Evolutionary conservation across 202 grass and related monocot species (phyloP).

Genomic region (Carex sylvatica): DNA sequence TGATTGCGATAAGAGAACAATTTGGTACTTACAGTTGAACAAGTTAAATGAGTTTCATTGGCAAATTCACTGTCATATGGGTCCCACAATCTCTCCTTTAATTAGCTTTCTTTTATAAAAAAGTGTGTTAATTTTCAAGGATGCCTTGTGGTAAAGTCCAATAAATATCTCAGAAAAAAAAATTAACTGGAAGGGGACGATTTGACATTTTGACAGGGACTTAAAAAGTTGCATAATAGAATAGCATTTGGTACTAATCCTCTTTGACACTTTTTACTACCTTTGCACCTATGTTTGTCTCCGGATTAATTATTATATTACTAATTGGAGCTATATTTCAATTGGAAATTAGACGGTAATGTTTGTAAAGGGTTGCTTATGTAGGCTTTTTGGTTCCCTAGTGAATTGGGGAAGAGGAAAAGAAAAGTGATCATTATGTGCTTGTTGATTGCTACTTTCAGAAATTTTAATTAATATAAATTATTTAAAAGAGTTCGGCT

Average conservation of each 20-base stretch:
- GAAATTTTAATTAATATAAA: too few species aligned
- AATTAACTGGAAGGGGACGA: background rate
- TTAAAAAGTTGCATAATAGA: background rate
- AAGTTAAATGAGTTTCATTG: too few species aligned
- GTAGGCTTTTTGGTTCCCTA: background rate
- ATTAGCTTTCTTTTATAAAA: background rate
- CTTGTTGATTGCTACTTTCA: background rate
- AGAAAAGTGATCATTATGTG: background rate
- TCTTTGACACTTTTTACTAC: background rate
- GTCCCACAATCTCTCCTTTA: background rate
- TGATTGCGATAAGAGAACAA: too few species aligned
- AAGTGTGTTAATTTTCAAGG: background rate
- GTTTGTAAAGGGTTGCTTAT: background rate
- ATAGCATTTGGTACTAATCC: background rate
- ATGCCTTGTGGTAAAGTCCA: background rate
- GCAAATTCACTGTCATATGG: background rate
- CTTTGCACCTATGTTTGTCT: background rate
- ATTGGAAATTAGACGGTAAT: background rate
- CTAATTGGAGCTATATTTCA: background rate
- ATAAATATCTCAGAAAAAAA: background rate
- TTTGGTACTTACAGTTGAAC: too few species aligned
- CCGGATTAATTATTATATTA: background rate
- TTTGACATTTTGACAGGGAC: background rate
- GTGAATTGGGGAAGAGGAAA: background rate
- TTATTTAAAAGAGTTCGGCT: too few species aligned